Evolutionary conservation across 75 land plant species (phyloP).

Genomic region (Picea sitchensis): DNA sequence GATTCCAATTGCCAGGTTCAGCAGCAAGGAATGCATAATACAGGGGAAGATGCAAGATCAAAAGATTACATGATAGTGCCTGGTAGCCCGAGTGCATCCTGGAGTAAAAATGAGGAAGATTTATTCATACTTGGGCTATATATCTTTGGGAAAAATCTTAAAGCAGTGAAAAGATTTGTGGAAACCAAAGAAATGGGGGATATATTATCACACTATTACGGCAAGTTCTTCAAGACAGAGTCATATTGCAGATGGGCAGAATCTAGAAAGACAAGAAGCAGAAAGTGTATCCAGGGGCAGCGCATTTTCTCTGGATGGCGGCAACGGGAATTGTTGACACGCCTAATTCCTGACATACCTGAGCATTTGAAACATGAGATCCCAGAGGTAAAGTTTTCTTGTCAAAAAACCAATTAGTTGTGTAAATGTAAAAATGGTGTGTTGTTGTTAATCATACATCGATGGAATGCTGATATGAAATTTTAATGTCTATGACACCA

Average conservation of each 20-base stretch:
- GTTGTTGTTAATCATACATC: neutral
- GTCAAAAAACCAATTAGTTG: neutral
- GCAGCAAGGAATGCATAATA: neutral
- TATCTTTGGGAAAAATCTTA: conserved; percentile 64
- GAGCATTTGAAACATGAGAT: conserved; percentile 27
- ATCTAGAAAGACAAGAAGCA: conserved; percentile 41
- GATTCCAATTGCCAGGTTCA: neutral
- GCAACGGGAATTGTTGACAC: conserved; percentile 58
- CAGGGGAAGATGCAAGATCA: neutral
- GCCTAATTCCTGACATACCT: conserved; percentile 35
- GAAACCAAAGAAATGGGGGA: conserved; percentile 53
- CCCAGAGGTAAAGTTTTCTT: conserved; percentile 37
- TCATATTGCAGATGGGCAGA: conserved; percentile 58
- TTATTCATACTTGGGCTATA: conserved; percentile 70
- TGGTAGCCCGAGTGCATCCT: conserved; percentile 22
- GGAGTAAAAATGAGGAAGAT: conserved; percentile 46
- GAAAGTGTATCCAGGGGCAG: conserved; percentile 37
- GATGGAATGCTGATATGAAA: neutral
- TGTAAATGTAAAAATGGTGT: neutral
- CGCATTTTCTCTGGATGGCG: conserved; percentile 60
- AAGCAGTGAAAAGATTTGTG: conserved; percentile 38
- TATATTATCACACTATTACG: conserved; percentile 58
- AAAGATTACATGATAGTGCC: conserved; percentile 29
- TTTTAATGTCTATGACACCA: neutral
- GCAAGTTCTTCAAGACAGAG: conserved; percentile 48